Base-by-base conservation (phyloP, 2,329 filamentous ascomycete genomes). In the Neofusicoccum ribis region DNA sequence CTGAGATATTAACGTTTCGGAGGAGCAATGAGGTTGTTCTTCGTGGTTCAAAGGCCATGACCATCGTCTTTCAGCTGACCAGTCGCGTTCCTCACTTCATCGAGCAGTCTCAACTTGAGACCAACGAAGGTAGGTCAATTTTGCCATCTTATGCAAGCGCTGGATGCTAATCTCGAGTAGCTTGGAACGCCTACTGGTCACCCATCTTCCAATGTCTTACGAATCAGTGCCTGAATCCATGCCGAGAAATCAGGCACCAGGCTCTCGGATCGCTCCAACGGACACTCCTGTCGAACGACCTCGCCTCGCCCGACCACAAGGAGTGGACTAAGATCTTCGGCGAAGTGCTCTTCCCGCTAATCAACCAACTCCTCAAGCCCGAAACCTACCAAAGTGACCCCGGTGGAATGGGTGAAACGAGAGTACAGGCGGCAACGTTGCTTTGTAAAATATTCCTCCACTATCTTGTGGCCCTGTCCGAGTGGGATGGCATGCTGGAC, bases 131-230 rank as follows among this genome's bases (percentile, higher is more conserved):
- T 91, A 78, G 67, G 82, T 50, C 63, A n/a, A 9, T 2, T 1
- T 5, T 50, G 12, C n/a, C 5, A 12, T 11, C 0, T 12, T 17
- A 5, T 3, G 3, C 36, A 23, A 20, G 43, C 2, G 2, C 14
- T 47, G 11, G 5, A 9, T 46, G 44, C 68, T 73, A 20, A 73
- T 64, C 12, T 36, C 20, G 27, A 5, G 39, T 51, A 91, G 95
- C 95, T 14, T 99, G 95, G 95, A 93, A 92, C 59, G 92, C 95
- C 8, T 99, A 99, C 77, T 99, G 95, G 95, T 89, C 93, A 14
- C 95, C 94, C 1, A 93, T 99, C 31, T 95, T 99, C 78, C 88
- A 92, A 70, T 91, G 92, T 5, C 81, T 99, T 17, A 95, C 91
- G 3, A 88, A 88, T 4, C 95, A 99, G 79, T 97, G 93, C 78